Evolutionary conservation across 164 flowering plant species (phyloP).

Genomic region (Kalanchoe fedtschenkoi): DNA sequence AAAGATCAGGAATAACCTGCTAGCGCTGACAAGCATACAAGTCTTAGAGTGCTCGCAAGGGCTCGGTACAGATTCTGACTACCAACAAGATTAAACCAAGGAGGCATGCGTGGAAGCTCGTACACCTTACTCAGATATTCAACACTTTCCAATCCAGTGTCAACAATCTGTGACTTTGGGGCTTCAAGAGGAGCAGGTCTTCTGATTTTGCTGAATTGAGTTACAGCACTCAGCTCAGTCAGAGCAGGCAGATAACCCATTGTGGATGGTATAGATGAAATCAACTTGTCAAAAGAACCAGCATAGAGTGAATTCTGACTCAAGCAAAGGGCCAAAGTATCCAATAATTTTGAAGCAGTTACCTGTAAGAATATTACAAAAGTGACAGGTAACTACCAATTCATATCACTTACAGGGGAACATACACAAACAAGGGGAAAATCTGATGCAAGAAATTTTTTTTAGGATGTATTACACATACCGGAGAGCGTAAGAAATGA

Average conservation of each 20-base stretch:
- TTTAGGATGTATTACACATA: conserved; percentile 19
- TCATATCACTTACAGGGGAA: background rate
- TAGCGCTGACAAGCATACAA: conserved; percentile 57
- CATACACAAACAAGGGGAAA: background rate
- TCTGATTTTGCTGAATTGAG: conserved; percentile 10
- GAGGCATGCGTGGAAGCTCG: conserved; percentile 82
- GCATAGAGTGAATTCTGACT: conserved; percentile 72
- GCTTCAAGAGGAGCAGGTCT: conserved; percentile 14
- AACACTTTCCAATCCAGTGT: conserved; percentile 11
- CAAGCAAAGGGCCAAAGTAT: conserved; percentile 48
- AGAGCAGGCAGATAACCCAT: conserved; percentile 67
- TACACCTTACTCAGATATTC: conserved; percentile 18
- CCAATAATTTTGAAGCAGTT: conserved; percentile 59
- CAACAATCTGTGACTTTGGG: conserved; percentile 13
- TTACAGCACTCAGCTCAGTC: conserved; percentile 45
- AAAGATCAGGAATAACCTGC: conserved; percentile 41
- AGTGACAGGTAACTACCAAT: background rate
- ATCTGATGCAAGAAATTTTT: background rate
- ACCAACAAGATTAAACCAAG: conserved; percentile 72
- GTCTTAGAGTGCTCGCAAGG: conserved; percentile 73
- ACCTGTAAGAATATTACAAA: conserved; percentile 3
- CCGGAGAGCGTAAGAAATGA: conserved; percentile 74
- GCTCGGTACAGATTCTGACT: conserved; percentile 55
- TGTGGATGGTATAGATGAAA: conserved; percentile 37
- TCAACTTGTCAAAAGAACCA: conserved; percentile 68